A percentile compares a stretch with the other conserved stretches of the same genome.
Evolutionary conservation across 768 basidiomycete species (phyloP).

Genomic region (Leccinum variicolor): DNA sequence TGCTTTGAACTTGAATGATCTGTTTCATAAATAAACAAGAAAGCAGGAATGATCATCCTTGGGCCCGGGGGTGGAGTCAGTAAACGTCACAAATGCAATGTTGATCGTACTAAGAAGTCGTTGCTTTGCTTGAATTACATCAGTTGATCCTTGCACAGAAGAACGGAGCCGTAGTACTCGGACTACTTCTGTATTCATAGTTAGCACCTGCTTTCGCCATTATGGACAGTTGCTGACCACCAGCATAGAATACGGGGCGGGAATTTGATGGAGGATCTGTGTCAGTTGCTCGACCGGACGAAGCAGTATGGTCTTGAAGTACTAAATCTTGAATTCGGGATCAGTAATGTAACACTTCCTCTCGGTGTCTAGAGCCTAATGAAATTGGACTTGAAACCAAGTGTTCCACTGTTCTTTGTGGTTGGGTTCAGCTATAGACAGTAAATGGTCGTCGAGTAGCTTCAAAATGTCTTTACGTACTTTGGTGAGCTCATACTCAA

Average conservation of each 20-base stretch:
- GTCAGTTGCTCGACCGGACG: constrained; percentile 94
- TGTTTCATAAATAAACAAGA: constrained; percentile 74
- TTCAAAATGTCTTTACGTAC: constrained; percentile 78
- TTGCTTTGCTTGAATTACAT: not conserved
- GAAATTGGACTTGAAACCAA: constrained; percentile 5
- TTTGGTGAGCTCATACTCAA: constrained; percentile 72
- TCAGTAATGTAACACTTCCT: constrained; percentile 63
- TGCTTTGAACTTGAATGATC: constrained; percentile 67
- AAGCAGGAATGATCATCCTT: constrained; percentile 98
- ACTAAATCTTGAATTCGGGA: constrained; percentile 83
- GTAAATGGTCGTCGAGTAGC: constrained; percentile 58
- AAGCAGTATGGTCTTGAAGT: constrained; percentile 92
- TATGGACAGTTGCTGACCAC: not conserved
- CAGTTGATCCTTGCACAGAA: constrained; percentile 48
- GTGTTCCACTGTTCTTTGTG: constrained; percentile 35
- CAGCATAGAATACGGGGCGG: constrained; percentile 88
- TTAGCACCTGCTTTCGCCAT: constrained; percentile 33
- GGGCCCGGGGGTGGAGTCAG: constrained; percentile 85
- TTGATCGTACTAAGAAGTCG: constrained; percentile 65
- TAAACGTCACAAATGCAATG: constrained; percentile 99
- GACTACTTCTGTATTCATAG: constrained; percentile 91
- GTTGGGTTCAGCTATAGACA: constrained; percentile 62
- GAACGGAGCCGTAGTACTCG: constrained; percentile 71
- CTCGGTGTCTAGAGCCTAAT: constrained; percentile 41
- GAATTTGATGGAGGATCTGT: constrained; percentile 96